These are phyloP conservation scores for Leptodermis oblonga DNA, from an alignment of 257 asterid species.

Conservation along the genomic window DNA sequence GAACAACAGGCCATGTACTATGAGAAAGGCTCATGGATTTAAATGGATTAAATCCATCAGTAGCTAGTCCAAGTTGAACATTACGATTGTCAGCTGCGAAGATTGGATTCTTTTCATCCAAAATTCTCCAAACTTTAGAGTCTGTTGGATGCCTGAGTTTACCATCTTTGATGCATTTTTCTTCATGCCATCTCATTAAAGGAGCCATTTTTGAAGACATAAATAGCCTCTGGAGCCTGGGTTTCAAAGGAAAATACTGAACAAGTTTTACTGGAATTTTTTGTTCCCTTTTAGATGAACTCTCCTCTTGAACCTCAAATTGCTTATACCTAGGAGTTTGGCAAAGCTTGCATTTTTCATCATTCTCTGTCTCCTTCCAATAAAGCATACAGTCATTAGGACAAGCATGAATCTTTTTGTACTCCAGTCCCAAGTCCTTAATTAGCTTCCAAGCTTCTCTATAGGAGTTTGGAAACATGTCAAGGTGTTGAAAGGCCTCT, in stretches of 20 bases:
- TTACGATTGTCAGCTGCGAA: background rate
- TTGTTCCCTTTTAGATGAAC: background rate
- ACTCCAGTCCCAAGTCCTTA: background rate
- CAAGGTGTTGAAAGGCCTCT: background rate
- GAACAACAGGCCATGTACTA: background rate
- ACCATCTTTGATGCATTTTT: conserved; percentile 17
- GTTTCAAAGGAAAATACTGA: conserved; percentile 3
- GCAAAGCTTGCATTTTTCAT: background rate
- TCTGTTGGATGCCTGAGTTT: conserved; percentile 10
- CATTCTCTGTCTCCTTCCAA: background rate
- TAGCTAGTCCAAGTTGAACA: background rate
- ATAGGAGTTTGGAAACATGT: background rate
- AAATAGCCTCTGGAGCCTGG: conserved; percentile 9
- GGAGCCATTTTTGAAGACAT: conserved; percentile 13
- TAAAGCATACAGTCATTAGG: conserved; percentile 9
- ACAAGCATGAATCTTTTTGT: conserved; percentile 9
- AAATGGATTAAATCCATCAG: background rate
- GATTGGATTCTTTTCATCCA: background rate
- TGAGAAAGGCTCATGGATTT: background rate
- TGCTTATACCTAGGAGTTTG: background rate
- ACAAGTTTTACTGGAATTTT: background rate
- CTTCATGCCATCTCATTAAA: conserved; percentile 22
- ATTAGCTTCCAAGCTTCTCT: background rate
- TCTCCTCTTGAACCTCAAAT: background rate
- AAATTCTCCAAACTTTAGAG: conserved; percentile 8